Percentiles rank a stretch among this genome's conserved stretches.
Conservation (phyloP, 2,329 filamentous ascomycete species). For the Monosporascus sp. region DNA sequence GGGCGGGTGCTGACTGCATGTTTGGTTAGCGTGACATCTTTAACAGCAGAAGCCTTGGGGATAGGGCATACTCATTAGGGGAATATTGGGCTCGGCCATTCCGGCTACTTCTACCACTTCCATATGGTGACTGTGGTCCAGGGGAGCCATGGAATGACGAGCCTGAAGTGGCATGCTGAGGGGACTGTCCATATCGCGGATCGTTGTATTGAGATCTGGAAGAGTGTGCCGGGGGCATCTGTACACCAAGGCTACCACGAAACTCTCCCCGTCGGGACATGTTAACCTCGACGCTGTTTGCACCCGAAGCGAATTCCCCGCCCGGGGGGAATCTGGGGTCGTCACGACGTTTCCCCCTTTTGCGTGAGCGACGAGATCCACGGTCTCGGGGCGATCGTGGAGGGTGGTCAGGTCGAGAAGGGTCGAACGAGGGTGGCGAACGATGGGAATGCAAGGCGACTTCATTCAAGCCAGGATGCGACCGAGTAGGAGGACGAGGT, state of each 20-base stretch:
- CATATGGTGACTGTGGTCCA: conserved; percentile 55
- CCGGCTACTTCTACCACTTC: conserved; percentile 48
- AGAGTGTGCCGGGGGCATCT: conserved; percentile 28
- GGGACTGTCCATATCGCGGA: conserved; percentile 39
- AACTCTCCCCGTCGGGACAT: conserved; percentile 34
- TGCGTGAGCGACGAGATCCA: conserved; percentile 24
- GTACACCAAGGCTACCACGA: conserved; percentile 33
- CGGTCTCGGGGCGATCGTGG: conserved; percentile 23
- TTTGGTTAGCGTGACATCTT: conserved; percentile 24
- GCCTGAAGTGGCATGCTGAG: conserved; percentile 49
- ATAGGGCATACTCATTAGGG: conserved; percentile 24
- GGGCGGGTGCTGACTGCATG: conserved; percentile 54
- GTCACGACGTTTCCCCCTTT: conserved; percentile 34
- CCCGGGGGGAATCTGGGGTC: conserved; percentile 32
- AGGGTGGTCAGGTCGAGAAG: conserved; percentile 18
- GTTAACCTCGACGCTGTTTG: conserved; percentile 47
- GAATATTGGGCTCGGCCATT: conserved; percentile 37
- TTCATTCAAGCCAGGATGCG: conserved; percentile 18
- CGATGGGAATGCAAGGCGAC: conserved; percentile 20
- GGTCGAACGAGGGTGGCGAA: conserved; percentile 16
- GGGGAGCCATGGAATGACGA: conserved; percentile 56
- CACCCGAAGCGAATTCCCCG: conserved; percentile 36
- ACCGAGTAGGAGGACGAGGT: conserved; percentile 16
- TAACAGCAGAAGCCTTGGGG: background rate
- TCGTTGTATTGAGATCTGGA: conserved; percentile 35